Evolutionary conservation across 2,329 filamentous ascomycete species (phyloP), one percentile per base, ranked within the genome.

Genomic region (Penicillium sp.): DNA sequence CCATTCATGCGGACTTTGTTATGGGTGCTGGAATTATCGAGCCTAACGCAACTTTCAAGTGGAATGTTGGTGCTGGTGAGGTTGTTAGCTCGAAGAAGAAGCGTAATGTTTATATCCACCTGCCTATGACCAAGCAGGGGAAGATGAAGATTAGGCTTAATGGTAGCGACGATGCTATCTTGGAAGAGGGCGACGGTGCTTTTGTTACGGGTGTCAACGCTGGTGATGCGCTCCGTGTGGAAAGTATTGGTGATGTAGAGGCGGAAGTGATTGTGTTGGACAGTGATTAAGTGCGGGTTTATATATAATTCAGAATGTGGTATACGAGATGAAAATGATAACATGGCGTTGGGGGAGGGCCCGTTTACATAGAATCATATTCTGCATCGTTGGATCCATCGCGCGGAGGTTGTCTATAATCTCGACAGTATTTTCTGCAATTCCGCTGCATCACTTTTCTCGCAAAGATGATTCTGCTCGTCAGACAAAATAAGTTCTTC

Each of bases 1-100:
- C 88, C 6, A 85, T 95, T 47, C 87, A 95, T 66, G 86, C 89
- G 9, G 89, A 95, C 72, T 79, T 95, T 44, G 83, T 86, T 52
- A 93, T 95, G 88, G 83, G 81, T 31, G 89, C 89, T 0, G 84
- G 83, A 6, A 82, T 95, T 48, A 80, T 95, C 47, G 78, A 76
- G 6, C 83, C 87, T 0, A 78, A 79, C 25, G 77, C 77, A 63
- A 78, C 72, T 37, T 91, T 92, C 51, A 78, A 81, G 60, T 93
- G 90, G 81, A 81, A 77, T 7, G 73, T 92, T 18, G 89, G 90
- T 9, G 83, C 70, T 3, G 63, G 60, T 1, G 63, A 63, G 27
- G 60, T 58, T 6, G 66, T 70, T 6, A 56, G 55, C 28, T 66
- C 59, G 20, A 75, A 75, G 44, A 77, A 72, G 2, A 73, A 75